Percentiles rank a stretch among this genome's conserved stretches.
Conservation (phyloP, 2,329 filamentous ascomycete species). For the Parascedosporium putredinis region DNA sequence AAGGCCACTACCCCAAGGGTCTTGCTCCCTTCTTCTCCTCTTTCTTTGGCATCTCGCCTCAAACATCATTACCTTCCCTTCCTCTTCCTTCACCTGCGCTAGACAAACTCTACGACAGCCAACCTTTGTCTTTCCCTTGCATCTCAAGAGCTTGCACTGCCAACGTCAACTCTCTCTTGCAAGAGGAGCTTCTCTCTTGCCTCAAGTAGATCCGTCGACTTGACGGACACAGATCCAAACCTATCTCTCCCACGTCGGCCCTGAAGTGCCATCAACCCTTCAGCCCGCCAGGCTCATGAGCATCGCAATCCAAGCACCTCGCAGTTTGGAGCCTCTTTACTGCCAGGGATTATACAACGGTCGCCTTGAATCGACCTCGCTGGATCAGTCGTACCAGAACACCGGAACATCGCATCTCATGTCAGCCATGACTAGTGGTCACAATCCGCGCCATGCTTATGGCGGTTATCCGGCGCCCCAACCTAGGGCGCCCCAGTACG, state of each 20-base stretch:
- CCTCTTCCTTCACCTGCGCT: too few relatives aligned
- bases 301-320: conserved; percentile 8
- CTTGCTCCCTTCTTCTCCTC: background rate
- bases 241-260: background rate
- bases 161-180: background rate
- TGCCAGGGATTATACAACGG: conserved; percentile 7
- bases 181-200: background rate
- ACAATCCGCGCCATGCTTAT: conserved; percentile 6
- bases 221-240: background rate
- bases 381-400: conserved; percentile 3
- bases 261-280: conserved; percentile 6
- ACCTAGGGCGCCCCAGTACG: conserved; percentile 3
- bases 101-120: too few relatives aligned
- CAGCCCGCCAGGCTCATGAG: conserved; percentile 4
- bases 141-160: too few relatives aligned
- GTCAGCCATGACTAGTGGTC: conserved; percentile 6
- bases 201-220: background rate
- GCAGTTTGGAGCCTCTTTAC: conserved; percentile 9
- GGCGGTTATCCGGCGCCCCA: conserved; percentile 6
- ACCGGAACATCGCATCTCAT: conserved; percentile 7
- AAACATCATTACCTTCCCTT: background rate
- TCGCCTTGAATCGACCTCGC: conserved; percentile 5
- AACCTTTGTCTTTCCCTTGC: background rate
- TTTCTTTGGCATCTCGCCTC: background rate
- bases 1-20: background rate